Conservation (phyloP, 179 eudicot genomes). For the Patellifolia procumbens region DNA sequence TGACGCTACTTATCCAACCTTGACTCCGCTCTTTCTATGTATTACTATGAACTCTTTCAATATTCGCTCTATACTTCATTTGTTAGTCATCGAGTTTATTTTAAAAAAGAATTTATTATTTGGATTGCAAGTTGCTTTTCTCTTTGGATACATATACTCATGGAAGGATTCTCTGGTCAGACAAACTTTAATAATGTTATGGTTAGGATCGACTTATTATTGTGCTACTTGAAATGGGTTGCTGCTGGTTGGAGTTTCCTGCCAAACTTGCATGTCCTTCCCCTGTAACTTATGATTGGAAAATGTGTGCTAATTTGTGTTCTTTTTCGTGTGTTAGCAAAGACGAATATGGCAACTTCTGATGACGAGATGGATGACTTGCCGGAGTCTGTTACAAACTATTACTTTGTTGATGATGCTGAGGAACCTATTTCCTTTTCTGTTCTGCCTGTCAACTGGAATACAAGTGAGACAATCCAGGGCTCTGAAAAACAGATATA, state of each 20-base stretch:
- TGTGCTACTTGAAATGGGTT: not conserved
- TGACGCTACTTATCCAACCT: too few relatives aligned
- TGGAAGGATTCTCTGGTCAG: too few relatives aligned
- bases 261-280: not conserved
- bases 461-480: conserved; percentile 31
- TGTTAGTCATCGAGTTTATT: too few relatives aligned
- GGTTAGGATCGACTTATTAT: too few relatives aligned
- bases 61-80: too few relatives aligned
- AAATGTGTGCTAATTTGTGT: not conserved
- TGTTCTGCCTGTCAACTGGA: conserved; percentile 61
- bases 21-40: too few relatives aligned
- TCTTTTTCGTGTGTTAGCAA: not conserved
- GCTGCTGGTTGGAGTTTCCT: not conserved
- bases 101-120: too few relatives aligned
- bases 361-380: conserved; percentile 69
- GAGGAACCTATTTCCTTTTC: conserved; percentile 60
- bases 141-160: too few relatives aligned
- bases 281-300: not conserved
- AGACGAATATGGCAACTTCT: conserved; percentile 54
- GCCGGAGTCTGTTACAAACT: conserved; percentile 52
- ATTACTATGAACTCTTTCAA: too few relatives aligned
- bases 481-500: conserved; percentile 40
- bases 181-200: too few relatives aligned
- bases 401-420: conserved; percentile 51
- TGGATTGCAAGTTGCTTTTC: too few relatives aligned